Base-by-base conservation (phyloP, 202 grass and related monocot species). In the Cymbopogon flexuosus region DNA sequence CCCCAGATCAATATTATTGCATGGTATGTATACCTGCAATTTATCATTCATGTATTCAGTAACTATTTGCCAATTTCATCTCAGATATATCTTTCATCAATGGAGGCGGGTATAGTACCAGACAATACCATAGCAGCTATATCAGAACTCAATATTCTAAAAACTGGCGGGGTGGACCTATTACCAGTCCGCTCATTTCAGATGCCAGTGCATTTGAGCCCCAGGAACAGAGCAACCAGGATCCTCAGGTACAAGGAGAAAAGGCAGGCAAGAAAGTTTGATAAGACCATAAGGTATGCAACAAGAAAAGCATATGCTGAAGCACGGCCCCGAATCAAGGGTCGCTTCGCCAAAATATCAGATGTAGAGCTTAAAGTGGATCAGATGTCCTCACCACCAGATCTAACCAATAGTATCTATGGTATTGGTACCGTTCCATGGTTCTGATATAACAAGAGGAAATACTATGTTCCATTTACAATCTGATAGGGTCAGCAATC, bases 231-330 rank as follows among this genome's bases (percentile, higher is more conserved):
- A 68, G 81, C 89, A 63, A 84, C 81, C 33, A 70, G 79, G 72
- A 72, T 94, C 21, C 84, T 94, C 43, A 89, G 84, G 62, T 89
- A 94, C 80, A 87, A 80, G 65, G 81, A 91, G 70, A 94, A 91
- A 84, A 91, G 79, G 65, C 84, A 68, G 78, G 68, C 14, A 1
- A 86, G 84, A 34, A 89, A 66, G 49, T 94, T 91, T 6, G 73
- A 83, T 51, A 94, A 91, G 81, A 91, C 62, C 14, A 76, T 86
- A 66, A 73, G 89, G 60, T 88, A 91, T 27, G 84, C 87, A 16
- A 89, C 88, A 41, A 91, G 91, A 70, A 91, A 91, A 72, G 73
- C 84, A 37, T 83, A 87, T 82, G 88, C 86, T 3, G 84, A 94
- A 75, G 24, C 21, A 60, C 57, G 84, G 21, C 86, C 81, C 9